phyloP scores from a whole-genome alignment of 768 basidiomycete species.

The Hypholoma fasciculare region DNA sequence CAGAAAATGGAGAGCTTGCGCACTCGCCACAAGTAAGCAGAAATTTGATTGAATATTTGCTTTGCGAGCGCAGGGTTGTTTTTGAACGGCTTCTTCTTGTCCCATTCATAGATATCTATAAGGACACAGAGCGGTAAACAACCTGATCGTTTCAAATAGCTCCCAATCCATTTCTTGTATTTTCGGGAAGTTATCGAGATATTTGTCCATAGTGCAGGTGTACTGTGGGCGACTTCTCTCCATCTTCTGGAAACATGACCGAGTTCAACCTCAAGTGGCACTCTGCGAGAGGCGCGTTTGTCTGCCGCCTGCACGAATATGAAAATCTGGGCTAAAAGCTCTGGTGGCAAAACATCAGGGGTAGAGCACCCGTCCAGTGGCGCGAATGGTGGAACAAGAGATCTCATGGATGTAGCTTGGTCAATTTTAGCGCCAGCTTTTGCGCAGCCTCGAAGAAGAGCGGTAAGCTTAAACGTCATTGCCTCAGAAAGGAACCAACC shows the following conservation, averaged over 20 bases:
- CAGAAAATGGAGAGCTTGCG: conserved; percentile 1
- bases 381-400: too few species aligned
- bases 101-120: conserved; percentile 30
- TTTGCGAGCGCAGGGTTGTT: not conserved
- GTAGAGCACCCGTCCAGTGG: not conserved
- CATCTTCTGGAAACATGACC: conserved; percentile 44
- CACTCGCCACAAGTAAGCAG: not conserved
- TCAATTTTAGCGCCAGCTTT: too few species aligned
- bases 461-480: too few species aligned
- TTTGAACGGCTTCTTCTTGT: conserved; percentile 10
- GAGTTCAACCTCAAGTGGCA: conserved; percentile 36
- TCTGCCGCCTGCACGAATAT: conserved; percentile 17
- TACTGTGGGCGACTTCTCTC: conserved; percentile 35
- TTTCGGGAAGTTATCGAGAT: conserved; percentile 29
- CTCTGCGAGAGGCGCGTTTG: conserved; percentile 17
- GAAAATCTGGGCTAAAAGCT: conserved; percentile 23
- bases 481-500: too few species aligned
- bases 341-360: conserved; percentile 2
- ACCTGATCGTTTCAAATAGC: conserved; percentile 32
- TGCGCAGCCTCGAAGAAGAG: too few species aligned
- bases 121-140: conserved; percentile 26
- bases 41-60: not conserved
- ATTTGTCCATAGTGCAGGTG: conserved; percentile 39
- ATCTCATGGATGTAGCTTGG: too few species aligned
- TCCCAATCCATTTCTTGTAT: conserved; percentile 21